A percentile compares a stretch with the other conserved stretches of the same genome.
Conservation (phyloP, 495 filamentous ascomycete genomes). For the Penicillium pancosmium region DNA sequence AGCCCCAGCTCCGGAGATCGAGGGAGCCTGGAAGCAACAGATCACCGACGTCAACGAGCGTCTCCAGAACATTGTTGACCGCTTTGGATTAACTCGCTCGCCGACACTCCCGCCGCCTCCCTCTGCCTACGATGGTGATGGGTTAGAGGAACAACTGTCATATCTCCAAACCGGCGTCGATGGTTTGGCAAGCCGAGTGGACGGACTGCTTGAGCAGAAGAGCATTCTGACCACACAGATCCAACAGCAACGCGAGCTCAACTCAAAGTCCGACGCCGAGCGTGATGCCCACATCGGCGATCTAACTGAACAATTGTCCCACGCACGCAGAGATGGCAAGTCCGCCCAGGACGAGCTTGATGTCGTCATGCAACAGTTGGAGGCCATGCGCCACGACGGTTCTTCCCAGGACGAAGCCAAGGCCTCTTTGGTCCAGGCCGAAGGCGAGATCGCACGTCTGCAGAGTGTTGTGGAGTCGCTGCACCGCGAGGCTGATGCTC, state of each 20-base stretch:
- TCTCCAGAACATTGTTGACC: slow-evolving; percentile 52
- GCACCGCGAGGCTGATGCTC: slow-evolving; percentile 31
- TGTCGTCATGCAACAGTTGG: slow-evolving; percentile 49
- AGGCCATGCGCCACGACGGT: slow-evolving; percentile 41
- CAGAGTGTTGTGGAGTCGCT: slow-evolving; percentile 32
- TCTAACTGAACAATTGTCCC: slow-evolving; percentile 51
- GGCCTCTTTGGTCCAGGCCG: slow-evolving; percentile 49
- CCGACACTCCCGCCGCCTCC: slow-evolving; percentile 53
- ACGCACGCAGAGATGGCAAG: slow-evolving; percentile 41
- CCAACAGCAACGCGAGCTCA: slow-evolving; percentile 88
- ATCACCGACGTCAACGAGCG: slow-evolving; percentile 54
- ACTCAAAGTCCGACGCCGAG: slow-evolving; percentile 63
- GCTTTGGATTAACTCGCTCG: slow-evolving; percentile 46
- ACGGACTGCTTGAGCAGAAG: slow-evolving; percentile 78
- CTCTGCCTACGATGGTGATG: slow-evolving; percentile 41
- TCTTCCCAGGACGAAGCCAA: slow-evolving; percentile 27
- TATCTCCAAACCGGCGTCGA: slow-evolving; percentile 71
- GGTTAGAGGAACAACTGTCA: slow-evolving; percentile 53
- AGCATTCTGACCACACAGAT: slow-evolving; percentile 82
- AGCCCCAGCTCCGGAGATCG: slow-evolving; percentile 22
- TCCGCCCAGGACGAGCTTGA: slow-evolving; percentile 46
- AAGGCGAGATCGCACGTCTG: slow-evolving; percentile 53
- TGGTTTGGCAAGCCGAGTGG: slow-evolving; percentile 61
- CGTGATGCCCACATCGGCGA: slow-evolving; percentile 57
- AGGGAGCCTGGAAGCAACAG: slow-evolving; percentile 43